Evolutionary conservation across 1,284 basidiomycete species (phyloP).

Genomic region (Sphagnurus paluster): DNA sequence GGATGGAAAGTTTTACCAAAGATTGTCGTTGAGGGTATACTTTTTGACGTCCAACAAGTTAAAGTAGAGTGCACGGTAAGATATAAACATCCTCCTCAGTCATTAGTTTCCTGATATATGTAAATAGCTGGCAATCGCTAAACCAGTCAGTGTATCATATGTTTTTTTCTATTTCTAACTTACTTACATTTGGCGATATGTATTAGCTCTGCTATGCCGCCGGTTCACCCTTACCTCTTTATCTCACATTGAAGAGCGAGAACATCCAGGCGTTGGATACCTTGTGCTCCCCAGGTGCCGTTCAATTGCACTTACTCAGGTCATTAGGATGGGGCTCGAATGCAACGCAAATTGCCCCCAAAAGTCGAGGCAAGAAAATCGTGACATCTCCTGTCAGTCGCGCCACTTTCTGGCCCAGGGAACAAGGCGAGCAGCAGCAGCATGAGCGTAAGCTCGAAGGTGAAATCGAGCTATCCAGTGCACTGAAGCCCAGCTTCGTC

Average conservation of each 20-base stretch:
- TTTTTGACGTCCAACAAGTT: constrained; percentile 43
- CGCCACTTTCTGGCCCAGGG: constrained; percentile 56
- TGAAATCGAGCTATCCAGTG: constrained; percentile 48
- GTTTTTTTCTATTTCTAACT: too few species aligned
- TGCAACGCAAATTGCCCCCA: constrained; percentile 40
- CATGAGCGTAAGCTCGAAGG: constrained; percentile 44
- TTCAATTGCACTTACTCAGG: constrained; percentile 34
- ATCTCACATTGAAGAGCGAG: constrained; percentile 40
- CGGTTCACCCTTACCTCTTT: constrained; percentile 50
- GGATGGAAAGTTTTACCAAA: constrained; percentile 47
- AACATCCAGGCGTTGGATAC: constrained; percentile 52
- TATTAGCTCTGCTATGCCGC: constrained; percentile 47
- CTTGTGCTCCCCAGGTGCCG: constrained; percentile 39
- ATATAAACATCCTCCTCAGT: constrained; percentile 2
- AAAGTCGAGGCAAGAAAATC: constrained; percentile 44
- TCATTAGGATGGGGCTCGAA: constrained; percentile 46
- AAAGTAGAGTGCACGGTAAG: constrained; percentile 42
- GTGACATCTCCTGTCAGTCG: constrained; percentile 43
- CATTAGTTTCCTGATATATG: constrained; percentile 1
- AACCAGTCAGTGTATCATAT: constrained; percentile 56
- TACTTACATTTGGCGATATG: too few species aligned
- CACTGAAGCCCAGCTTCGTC: constrained; percentile 50
- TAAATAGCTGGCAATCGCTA: constrained; percentile 52
- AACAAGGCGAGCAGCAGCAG: constrained; percentile 31
- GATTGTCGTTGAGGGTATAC: constrained; percentile 37